phyloP scores from a whole-genome alignment of 78 protist species.

The Dictyostelium intermedium region DNA sequence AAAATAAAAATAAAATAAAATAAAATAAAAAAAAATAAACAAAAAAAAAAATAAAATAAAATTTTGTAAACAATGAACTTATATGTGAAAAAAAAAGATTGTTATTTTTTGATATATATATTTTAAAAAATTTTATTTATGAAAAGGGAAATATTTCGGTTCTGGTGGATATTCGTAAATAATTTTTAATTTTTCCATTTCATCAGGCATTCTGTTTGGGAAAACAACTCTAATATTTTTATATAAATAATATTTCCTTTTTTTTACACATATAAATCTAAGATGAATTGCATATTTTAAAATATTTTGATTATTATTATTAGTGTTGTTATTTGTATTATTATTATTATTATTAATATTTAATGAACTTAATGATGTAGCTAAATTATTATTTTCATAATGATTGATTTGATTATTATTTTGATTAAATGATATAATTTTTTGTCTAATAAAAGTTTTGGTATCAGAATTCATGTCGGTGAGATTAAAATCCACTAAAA shows the following conservation, averaged over 20 bases:
- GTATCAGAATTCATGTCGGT: constrained; percentile 47
- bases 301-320: constrained; percentile 8
- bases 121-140: neutral
- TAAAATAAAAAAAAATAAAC: neutral
- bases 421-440: constrained; percentile 42
- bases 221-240: constrained; percentile 70
- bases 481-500: constrained; percentile 41
- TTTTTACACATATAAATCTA: constrained; percentile 39
- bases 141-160: constrained; percentile 33
- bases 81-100: no score
- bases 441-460: constrained; percentile 67
- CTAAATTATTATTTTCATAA: neutral
- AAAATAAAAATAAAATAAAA: neutral
- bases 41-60: neutral
- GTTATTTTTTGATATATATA: neutral
- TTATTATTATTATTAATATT: neutral
- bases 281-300: constrained; percentile 60
- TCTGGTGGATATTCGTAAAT: constrained; percentile 66
- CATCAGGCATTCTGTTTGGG: constrained; percentile 68
- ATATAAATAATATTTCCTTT: constrained; percentile 58
- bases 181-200: constrained; percentile 60
- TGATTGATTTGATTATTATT: neutral
- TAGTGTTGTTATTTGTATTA: neutral
- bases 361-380: neutral
- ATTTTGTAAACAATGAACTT: no score